Base-by-base conservation (phyloP, 331 rosid species). In the Ulmus americana region DNA sequence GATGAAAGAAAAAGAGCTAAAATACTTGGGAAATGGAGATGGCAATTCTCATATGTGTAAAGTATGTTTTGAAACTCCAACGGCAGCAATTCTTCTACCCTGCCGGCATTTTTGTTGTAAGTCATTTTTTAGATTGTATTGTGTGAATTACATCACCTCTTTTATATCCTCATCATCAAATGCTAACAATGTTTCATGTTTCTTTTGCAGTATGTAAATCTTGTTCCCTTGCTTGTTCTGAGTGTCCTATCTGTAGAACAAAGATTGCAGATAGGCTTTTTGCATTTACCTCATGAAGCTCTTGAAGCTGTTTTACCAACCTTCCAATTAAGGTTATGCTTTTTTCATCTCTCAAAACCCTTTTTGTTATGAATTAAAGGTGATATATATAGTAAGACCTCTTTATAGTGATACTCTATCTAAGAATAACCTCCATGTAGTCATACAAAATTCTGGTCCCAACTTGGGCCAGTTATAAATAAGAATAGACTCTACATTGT, bases 61-160 rank as follows among this genome's bases (percentile, higher is more conserved):
- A 95, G 97, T 95, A 67, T 95, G 99, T 78, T 95, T 87, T 68
- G 99, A 90, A 74, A 78, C 88, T 68, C 95, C 96, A 10, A 95
- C 99, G 6, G 96, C 97, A 47, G 99, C 96, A 65, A 90, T 95
- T 75, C 96, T 95, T 65, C 88, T 95, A 55, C 99, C 99, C 43
- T 95, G 99, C 79, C 88, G 99, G 43, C 99, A 95, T 80, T 95
- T 95, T 88, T 90, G 97, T 77, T 76, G 99, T 95, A 84, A 87
- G 99, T 76, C 69, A 45, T 49, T 61, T 28, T 54, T 43, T 18
- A 71, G 52, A 20, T 60, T 53, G 8, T 8, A 13, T 59, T 41
- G 0, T 15, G 22, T 47, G 2, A 58, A 28, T 10, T 5, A 6
- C 57, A 39, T n/a, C 2, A 40, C 49, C 67, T 10, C 6, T 8